Conservation (phyloP, 495 filamentous ascomycete species). For the Immersiella caudata region DNA sequence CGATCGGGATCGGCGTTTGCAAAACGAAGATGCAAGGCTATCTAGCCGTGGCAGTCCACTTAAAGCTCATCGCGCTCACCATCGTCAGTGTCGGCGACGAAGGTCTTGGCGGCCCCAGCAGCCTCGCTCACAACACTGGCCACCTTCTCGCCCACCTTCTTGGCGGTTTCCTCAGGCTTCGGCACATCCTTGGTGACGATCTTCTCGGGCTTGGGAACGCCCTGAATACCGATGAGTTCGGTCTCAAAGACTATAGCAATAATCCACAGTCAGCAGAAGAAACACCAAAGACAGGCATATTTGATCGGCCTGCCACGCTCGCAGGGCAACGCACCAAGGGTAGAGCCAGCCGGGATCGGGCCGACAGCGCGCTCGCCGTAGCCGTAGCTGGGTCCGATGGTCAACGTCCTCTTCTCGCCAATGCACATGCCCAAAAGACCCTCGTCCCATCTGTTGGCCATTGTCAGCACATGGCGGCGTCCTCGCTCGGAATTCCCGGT, state of each 20-base stretch:
- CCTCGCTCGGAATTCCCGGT: conserved; percentile 1
- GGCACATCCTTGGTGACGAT: conserved; percentile 49
- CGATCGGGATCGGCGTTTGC: neutral
- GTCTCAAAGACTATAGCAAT: conserved; percentile 77
- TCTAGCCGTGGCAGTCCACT: neutral
- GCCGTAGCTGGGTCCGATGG: conserved; percentile 81
- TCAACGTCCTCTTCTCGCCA: conserved; percentile 88
- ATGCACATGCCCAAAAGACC: conserved; percentile 94
- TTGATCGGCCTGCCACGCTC: too few species aligned
- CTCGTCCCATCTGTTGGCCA: conserved; percentile 72
- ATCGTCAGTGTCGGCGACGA: conserved; percentile 54
- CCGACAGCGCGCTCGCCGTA: conserved; percentile 79
- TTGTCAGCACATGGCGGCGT: conserved; percentile 16
- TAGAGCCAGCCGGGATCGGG: conserved; percentile 76
- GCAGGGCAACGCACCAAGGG: conserved; percentile 58
- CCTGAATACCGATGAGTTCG: conserved; percentile 83
- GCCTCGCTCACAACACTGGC: conserved; percentile 48
- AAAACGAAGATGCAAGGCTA: neutral
- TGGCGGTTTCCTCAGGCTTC: conserved; percentile 34
- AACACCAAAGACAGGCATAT: neutral
- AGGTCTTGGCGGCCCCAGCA: conserved; percentile 48
- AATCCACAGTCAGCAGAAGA: conserved; percentile 30
- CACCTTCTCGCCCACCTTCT: conserved; percentile 49
- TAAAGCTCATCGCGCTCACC: conserved; percentile 57
- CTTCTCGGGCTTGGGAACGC: conserved; percentile 63